Percentiles rank a stretch among this genome's conserved stretches.
Evolutionary conservation across 192 early-diverging fungal species (phyloP).

Genomic region (Ramicandelaber brevisporus): DNA sequence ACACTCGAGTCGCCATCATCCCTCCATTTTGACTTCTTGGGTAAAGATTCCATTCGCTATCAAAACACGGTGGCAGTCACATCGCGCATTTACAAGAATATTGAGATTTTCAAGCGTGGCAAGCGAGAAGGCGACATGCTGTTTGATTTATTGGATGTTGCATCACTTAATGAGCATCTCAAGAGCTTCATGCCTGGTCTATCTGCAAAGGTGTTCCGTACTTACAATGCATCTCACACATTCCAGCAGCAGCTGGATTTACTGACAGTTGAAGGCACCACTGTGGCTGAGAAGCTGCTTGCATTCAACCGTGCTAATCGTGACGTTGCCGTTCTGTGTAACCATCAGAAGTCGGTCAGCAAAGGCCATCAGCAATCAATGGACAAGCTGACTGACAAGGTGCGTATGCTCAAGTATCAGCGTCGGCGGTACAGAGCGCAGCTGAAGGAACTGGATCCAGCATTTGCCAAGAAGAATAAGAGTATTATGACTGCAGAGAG

Average conservation of each 20-base stretch:
- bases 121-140: conserved; percentile 51
- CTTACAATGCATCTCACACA: conserved; percentile 82
- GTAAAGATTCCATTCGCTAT: conserved; percentile 95
- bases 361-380: conserved; percentile 57
- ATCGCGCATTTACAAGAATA: conserved; percentile 79
- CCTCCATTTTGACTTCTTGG: conserved; percentile 84
- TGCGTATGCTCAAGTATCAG: conserved; percentile 71
- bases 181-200: conserved; percentile 66
- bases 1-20: conserved; percentile 57
- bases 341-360: conserved; percentile 79
- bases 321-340: conserved; percentile 87
- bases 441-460: conserved; percentile 45
- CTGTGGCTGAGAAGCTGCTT: conserved; percentile 58
- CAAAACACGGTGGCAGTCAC: conserved; percentile 63
- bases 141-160: conserved; percentile 80
- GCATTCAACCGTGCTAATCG: conserved; percentile 91
- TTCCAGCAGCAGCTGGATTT: conserved; percentile 68
- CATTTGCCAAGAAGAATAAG: conserved; percentile 46
- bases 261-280: conserved; percentile 37
- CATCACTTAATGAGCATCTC: conserved; percentile 69
- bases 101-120: conserved; percentile 56
- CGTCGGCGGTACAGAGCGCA: conserved; percentile 37
- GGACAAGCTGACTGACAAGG: conserved; percentile 60
- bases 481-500: conserved; percentile 37
- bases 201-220: conserved; percentile 98